A percentile compares a stretch with the other conserved stretches of the same genome.
Conservation (phyloP, 1,284 basidiomycete genomes). For the Puccinia novopanici region DNA sequence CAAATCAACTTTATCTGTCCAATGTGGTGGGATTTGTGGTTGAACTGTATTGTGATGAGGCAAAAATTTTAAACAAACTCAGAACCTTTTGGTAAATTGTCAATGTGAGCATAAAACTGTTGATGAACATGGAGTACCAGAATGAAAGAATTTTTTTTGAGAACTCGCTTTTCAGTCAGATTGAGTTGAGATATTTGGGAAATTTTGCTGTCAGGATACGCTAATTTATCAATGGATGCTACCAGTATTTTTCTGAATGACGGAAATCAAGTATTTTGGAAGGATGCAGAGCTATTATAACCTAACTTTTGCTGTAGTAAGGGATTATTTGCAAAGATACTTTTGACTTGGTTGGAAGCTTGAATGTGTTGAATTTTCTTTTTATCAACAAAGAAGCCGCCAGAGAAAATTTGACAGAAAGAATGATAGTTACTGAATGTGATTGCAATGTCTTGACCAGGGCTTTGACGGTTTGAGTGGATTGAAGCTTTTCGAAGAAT, state of each 20-base stretch:
- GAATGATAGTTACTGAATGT: too few species aligned
- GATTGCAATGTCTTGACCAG: neutral
- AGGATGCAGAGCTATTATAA: neutral
- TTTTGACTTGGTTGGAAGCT: conserved; percentile 7
- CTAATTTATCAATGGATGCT: neutral
- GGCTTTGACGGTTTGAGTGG: conserved; percentile 19
- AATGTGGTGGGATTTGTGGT: neutral
- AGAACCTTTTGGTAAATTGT: neutral
- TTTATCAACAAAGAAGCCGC: too few species aligned
- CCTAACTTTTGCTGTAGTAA: neutral
- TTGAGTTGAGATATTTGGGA: neutral
- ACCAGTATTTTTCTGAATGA: neutral
- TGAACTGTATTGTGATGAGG: neutral
- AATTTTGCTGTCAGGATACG: neutral
- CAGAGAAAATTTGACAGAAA: too few species aligned
- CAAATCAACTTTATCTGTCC: too few species aligned
- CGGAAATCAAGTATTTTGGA: neutral
- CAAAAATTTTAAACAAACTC: neutral
- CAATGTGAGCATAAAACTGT: neutral
- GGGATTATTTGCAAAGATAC: neutral
- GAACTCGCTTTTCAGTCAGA: neutral
- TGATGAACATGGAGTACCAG: too few species aligned
- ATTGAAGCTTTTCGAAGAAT: conserved; percentile 3
- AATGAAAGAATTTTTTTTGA: neutral
- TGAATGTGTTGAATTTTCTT: neutral